Conservation (phyloP, 441 rosid genomes). For the Brassica hybrid region DNA sequence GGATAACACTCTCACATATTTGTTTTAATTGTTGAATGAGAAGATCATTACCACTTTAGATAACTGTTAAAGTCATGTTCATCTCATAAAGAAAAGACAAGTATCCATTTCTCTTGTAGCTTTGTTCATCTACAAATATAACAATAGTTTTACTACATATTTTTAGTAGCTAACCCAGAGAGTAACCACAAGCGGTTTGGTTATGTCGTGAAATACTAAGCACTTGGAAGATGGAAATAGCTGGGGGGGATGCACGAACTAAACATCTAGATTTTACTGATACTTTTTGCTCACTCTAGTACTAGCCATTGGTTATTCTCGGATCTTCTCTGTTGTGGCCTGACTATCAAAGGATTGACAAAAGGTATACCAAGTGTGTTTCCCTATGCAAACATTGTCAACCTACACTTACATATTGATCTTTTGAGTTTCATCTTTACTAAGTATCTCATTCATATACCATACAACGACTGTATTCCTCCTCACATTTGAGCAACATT, state of each 20-base stretch:
- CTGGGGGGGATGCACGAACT: too few relatives aligned
- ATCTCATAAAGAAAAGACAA: background rate
- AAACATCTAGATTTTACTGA: too few relatives aligned
- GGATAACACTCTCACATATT: conserved; percentile 15
- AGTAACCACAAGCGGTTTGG: conserved; percentile 55
- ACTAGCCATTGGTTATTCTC: conserved; percentile 79
- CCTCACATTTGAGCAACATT: background rate
- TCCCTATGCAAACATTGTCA: conserved; percentile 68
- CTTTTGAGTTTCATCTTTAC: background rate
- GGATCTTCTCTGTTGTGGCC: conserved; percentile 73
- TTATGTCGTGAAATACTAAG: conserved; percentile 38
- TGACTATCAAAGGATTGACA: conserved; percentile 72
- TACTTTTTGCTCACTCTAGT: too few relatives aligned
- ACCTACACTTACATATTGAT: conserved; percentile 11
- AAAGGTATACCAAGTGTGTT: conserved; percentile 56
- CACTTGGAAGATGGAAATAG: conserved; percentile 59
- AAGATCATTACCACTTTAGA: too few relatives aligned
- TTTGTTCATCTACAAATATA: background rate
- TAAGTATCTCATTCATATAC: background rate
- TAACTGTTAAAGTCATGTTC: background rate
- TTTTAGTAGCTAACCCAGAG: conserved; percentile 52
- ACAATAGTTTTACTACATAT: too few relatives aligned
- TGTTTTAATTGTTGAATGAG: conserved; percentile 29
- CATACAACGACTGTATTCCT: background rate
- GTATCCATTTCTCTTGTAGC: background rate